Evolutionary conservation across 2,329 filamentous ascomycete species (phyloP).

Genomic region (Exophiala viscosa): DNA sequence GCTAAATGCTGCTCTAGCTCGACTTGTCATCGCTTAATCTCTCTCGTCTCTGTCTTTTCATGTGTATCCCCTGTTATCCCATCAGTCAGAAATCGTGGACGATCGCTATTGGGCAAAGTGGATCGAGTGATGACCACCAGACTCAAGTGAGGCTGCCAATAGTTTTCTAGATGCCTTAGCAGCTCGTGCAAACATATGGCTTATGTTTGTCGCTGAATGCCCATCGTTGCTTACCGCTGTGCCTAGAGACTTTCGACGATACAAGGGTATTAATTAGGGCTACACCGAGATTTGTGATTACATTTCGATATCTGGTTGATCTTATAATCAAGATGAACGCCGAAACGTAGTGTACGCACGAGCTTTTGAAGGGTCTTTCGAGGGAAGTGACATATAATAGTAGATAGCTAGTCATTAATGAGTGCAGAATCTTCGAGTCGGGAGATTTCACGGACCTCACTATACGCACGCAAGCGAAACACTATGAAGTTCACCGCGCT

Average conservation of each 20-base stretch:
- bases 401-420: background rate
- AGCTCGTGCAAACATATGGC: too few species aligned
- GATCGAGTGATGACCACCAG: too few species aligned
- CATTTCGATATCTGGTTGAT: background rate
- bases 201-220: too few species aligned
- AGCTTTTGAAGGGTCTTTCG: conserved; percentile 3
- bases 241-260: background rate
- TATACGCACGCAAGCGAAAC: background rate
- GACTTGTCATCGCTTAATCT: too few species aligned
- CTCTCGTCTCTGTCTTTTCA: too few species aligned
- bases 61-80: too few species aligned
- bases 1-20: too few species aligned
- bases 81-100: too few species aligned
- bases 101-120: too few species aligned
- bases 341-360: conserved; percentile 2
- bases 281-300: background rate
- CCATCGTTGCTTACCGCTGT: background rate
- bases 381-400: conserved; percentile 1
- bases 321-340: background rate
- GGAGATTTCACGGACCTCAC: background rate
- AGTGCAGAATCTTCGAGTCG: background rate
- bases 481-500: background rate
- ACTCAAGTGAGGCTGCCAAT: too few species aligned
- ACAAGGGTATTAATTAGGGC: background rate
- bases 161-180: too few species aligned